Conservation (phyloP, 306 rosid genomes). For the Medicago ruthenica region DNA sequence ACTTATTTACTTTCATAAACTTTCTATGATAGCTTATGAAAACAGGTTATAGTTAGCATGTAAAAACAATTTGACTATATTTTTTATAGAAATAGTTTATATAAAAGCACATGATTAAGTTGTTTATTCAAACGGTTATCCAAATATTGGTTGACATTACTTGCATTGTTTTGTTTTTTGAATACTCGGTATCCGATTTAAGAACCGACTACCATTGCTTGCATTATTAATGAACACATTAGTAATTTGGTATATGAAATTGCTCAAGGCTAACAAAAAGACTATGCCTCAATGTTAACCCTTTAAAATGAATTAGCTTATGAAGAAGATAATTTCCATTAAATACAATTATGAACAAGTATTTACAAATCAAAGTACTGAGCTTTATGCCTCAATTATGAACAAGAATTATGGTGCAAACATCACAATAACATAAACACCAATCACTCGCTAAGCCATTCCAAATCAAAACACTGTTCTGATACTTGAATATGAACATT, state of each 20-base stretch:
- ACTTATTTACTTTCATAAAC: too few relatives aligned
- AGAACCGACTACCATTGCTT: background rate
- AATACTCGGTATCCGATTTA: too few relatives aligned
- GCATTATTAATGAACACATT: conserved; percentile 3
- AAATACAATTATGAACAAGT: conserved; percentile 28
- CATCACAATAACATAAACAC: conserved; percentile 19
- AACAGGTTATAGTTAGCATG: too few relatives aligned
- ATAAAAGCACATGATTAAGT: background rate
- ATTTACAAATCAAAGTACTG: conserved; percentile 13
- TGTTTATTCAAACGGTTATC: background rate
- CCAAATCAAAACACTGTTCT: conserved; percentile 65
- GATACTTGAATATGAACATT: conserved; percentile 65
- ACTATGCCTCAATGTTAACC: background rate
- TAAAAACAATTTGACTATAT: too few relatives aligned
- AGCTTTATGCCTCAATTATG: too few relatives aligned
- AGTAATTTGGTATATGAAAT: background rate
- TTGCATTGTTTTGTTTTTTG: background rate
- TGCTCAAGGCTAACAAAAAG: background rate
- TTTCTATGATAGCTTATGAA: too few relatives aligned
- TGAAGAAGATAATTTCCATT: conserved; percentile 4
- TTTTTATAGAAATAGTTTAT: too few relatives aligned
- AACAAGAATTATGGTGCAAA: background rate
- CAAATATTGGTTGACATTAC: background rate
- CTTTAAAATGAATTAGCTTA: background rate
- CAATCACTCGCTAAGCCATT: conserved; percentile 75